Evolutionary conservation across 225 moss, liverwort and hornwort genomes (phyloP), one percentile per base, ranked within the genome.

Genomic region (Rhytidiadelphus loreus): DNA sequence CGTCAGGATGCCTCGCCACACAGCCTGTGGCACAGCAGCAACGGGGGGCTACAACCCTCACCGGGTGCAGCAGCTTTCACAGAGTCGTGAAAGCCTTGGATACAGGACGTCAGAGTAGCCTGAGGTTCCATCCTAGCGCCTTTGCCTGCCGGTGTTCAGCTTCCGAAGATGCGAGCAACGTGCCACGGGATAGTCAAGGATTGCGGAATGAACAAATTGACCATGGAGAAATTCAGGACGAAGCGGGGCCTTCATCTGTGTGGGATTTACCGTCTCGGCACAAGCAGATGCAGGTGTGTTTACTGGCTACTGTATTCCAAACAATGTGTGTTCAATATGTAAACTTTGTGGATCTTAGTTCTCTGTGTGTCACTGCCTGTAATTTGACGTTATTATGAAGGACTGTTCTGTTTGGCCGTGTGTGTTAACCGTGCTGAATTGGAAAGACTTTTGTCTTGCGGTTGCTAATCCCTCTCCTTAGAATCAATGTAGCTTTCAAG

Each of bases 191-290:
- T 83, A 87, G 92, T 78, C 88, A 85, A 88, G 89, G 94, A 61
- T 87, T 91, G 69, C 88, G 92, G 72, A 89, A 89, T 76, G 89
- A 92, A 66, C 92, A 95, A 88, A 90, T 89, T 57, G 93, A 92
- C 56, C 90, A 91, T 80, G 93, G 87, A 78, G 94, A 95, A 55
- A 86, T 83, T 35, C 92, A 90, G 37, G 95, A 95, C 56, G 95
- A 95, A 55, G 91, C 88, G 18, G 96, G 94, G 18, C 92, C 95
- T 8, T 96, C 98, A 22, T 95, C 97, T 52, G 94, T 95, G 19
- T 99, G 99, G 99, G 96, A 96, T 88, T 87, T 99, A 39, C 96
- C 96, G 60, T 95, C 96, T 48, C 95, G 97, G 64, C 95, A 96
- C 87, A 97, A 95, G 91, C 96, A 95, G 81, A 95, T 99, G 92